phyloP scores from a whole-genome alignment of 257 asterid species.

The Primulina tabacum region DNA sequence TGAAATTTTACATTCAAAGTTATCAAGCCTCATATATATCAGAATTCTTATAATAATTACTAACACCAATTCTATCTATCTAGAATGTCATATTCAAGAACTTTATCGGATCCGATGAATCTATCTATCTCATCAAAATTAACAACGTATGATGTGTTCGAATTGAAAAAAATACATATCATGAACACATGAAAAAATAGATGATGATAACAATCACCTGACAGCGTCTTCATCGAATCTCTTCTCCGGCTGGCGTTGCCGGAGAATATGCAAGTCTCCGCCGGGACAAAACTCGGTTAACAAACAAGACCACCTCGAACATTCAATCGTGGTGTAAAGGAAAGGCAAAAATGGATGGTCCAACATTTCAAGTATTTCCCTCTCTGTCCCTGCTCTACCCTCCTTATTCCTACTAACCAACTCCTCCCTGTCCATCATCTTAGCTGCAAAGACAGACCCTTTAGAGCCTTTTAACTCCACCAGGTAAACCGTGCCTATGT shows the following conservation, averaged over 20 bases:
- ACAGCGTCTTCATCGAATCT: slow-evolving; percentile 57
- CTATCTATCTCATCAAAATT: too few relatives aligned
- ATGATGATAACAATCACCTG: slow-evolving; percentile 40
- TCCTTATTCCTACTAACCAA: slow-evolving; percentile 61
- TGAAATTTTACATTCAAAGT: slow-evolving; percentile 20
- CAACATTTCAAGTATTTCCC: slow-evolving; percentile 65
- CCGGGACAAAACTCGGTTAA: slow-evolving; percentile 80
- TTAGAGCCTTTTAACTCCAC: slow-evolving; percentile 53
- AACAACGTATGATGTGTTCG: too few relatives aligned
- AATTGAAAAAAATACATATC: too few relatives aligned
- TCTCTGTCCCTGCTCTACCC: slow-evolving; percentile 63
- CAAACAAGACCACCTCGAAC: slow-evolving; percentile 63
- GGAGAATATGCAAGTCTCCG: slow-evolving; percentile 77
- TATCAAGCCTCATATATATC: too few relatives aligned
- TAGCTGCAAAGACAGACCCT: slow-evolving; percentile 65
- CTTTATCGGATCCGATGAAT: too few relatives aligned
- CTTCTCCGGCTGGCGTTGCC: slow-evolving; percentile 61
- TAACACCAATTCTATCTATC: too few relatives aligned
- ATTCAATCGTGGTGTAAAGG: slow-evolving; percentile 57
- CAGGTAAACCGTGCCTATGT: slow-evolving; percentile 68
- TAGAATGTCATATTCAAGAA: too few relatives aligned
- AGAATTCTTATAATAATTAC: too few relatives aligned
- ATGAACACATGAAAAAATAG: background rate
- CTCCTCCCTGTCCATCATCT: slow-evolving; percentile 79
- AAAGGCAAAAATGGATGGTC: slow-evolving; percentile 85